Evolutionary conservation across 306 rosid genomes (phyloP).

Genomic region (Vachellia pachyceras): DNA sequence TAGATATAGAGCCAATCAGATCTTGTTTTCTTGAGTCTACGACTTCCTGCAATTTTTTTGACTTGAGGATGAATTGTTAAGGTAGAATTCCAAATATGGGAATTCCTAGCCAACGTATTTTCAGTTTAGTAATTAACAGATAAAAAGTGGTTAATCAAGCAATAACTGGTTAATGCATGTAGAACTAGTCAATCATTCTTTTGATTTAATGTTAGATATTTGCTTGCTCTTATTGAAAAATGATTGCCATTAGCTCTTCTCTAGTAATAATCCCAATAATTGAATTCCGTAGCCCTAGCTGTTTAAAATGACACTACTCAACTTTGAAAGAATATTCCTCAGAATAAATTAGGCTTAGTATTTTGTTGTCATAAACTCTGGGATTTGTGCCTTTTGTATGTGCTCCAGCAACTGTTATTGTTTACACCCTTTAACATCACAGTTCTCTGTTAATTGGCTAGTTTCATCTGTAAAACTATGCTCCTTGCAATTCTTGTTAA

Average conservation of each 20-base stretch:
- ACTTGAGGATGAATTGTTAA: background rate
- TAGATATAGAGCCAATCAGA: background rate
- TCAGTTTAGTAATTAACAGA: background rate
- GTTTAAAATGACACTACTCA: background rate
- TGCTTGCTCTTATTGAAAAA: background rate
- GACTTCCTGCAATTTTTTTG: background rate
- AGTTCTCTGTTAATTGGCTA: constrained; percentile 4
- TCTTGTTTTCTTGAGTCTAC: background rate
- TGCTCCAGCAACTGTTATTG: constrained; percentile 6
- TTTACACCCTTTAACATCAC: background rate
- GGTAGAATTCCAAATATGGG: background rate
- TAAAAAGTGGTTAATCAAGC: background rate
- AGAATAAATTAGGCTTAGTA: background rate
- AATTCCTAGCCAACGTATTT: background rate
- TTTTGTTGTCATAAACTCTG: constrained; percentile 23
- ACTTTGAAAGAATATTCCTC: constrained; percentile 19
- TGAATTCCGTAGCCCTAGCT: background rate
- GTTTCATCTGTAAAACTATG: constrained; percentile 24
- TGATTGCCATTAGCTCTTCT: background rate
- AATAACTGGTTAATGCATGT: background rate
- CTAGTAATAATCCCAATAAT: background rate
- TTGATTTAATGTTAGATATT: background rate
- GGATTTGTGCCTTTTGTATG: constrained; percentile 9
- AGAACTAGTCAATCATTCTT: background rate
- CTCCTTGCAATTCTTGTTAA: constrained; percentile 26